Evolutionary conservation across 1,284 basidiomycete species (phyloP).

Genomic region (Moesziomyces sp.): DNA sequence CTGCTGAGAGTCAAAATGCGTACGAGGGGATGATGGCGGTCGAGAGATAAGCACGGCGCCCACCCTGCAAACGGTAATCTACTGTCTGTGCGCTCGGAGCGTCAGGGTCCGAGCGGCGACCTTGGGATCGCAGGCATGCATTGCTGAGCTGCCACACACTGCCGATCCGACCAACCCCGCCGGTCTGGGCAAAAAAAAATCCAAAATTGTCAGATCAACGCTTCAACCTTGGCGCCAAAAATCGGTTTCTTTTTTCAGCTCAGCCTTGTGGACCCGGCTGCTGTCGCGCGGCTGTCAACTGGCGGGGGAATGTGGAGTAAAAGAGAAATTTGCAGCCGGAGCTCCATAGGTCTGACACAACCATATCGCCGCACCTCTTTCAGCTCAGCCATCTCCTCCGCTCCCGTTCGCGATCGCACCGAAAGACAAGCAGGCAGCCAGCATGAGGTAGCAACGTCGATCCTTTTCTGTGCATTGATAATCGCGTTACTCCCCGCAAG

Average conservation of each 20-base stretch:
- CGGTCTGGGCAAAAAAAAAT: background rate
- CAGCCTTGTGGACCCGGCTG: background rate
- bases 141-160: too few species aligned
- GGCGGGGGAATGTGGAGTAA: background rate
- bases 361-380: background rate
- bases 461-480: background rate
- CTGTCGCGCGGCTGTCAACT: too few species aligned
- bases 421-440: background rate
- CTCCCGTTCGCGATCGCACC: background rate
- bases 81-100: conserved; percentile 3
- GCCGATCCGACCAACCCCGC: background rate
- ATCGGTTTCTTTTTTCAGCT: background rate
- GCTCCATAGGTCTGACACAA: background rate
- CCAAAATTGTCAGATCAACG: background rate
- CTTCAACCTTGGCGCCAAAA: background rate
- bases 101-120: conserved; percentile 18
- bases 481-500: too few species aligned
- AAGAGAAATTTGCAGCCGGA: background rate
- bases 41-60: background rate
- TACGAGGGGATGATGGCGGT: background rate
- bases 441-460: background rate
- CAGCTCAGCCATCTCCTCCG: background rate
- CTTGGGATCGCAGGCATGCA: background rate
- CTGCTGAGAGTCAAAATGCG: background rate
- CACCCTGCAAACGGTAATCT: too few species aligned